These are phyloP conservation scores for Apophysomyces variabilis DNA, from an alignment of 371 early-diverging fungal species.

Conservation along the genomic window DNA sequence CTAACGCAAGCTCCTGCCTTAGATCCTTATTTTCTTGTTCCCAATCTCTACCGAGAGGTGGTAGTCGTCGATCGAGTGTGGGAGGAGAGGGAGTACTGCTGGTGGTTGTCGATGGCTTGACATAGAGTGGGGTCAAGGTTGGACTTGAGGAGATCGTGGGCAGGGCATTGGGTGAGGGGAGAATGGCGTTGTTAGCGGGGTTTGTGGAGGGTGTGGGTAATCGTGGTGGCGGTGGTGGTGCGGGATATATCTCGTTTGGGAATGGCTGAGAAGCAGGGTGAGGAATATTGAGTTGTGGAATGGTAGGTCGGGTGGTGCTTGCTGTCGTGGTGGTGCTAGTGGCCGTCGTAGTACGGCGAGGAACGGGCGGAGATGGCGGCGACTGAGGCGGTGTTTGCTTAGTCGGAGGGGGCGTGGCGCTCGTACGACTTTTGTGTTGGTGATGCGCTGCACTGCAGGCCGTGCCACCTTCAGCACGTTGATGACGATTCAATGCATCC, in stretches of 20 bases:
- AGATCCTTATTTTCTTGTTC: constrained; percentile 8
- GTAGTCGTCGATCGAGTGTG: not conserved
- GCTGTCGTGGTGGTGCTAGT: too few species aligned
- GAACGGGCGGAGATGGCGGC: constrained; percentile 7
- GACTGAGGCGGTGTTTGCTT: constrained; percentile 12
- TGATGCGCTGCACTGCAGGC: constrained; percentile 38
- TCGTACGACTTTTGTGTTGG: constrained; percentile 7
- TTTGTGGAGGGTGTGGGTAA: not conserved
- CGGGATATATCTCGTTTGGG: constrained; percentile 9
- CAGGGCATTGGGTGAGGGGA: not conserved
- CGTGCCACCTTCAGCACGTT: constrained; percentile 63
- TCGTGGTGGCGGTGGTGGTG: constrained; percentile 9
- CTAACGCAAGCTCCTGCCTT: constrained; percentile 4
- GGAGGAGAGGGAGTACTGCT: not conserved
- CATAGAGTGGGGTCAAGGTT: not conserved
- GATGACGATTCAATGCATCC: constrained; percentile 81
- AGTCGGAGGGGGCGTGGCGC: constrained; percentile 11
- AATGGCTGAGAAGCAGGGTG: constrained; percentile 10
- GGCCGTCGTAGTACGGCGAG: constrained; percentile 1
- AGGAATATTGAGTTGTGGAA: constrained; percentile 11
- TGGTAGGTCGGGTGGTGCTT: not conserved
- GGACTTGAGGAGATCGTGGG: not conserved
- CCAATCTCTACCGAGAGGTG: constrained; percentile 5
- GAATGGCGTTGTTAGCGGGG: not conserved
- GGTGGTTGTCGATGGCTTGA: not conserved